Conservation (phyloP, 139 green algal species). For the Chlamydomonas urium region DNA sequence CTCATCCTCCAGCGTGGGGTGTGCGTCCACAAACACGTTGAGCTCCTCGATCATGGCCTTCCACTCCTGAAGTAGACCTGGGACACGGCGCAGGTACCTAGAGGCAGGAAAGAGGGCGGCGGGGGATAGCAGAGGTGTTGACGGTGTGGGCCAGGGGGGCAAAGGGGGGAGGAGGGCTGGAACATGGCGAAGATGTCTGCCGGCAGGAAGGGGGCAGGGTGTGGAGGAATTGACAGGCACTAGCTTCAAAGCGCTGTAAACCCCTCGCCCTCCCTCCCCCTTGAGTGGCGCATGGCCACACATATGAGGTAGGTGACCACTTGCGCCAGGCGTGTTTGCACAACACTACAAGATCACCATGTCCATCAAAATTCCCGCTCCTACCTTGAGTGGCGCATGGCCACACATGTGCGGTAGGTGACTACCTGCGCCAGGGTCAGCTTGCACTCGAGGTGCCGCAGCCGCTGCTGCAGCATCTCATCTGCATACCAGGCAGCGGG, state of each 20-base stretch:
- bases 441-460: constrained; percentile 27
- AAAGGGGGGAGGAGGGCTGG: no score
- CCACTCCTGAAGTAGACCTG: constrained; percentile 9
- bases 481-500: no score
- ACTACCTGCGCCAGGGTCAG: constrained; percentile 36
- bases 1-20: constrained; percentile 22
- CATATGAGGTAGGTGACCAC: constrained; percentile 30
- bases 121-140: no score
- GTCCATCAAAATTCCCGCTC: not conserved
- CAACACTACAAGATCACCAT: no score
- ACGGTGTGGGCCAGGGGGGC: no score
- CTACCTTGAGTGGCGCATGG: constrained; percentile 32
- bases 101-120: no score
- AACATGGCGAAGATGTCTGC: no score
- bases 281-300: constrained; percentile 37
- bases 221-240: no score
- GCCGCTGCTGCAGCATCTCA: not conserved
- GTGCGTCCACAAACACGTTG: constrained; percentile 34
- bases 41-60: constrained; percentile 21
- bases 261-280: no score
- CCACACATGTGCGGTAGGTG: constrained; percentile 31
- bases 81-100: no score
- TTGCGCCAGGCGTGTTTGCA: constrained; percentile 34
- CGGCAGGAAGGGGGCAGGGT: no score
- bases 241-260: no score